Conservation (phyloP, 2,329 filamentous ascomycete genomes). For the Fusarium udum region DNA sequence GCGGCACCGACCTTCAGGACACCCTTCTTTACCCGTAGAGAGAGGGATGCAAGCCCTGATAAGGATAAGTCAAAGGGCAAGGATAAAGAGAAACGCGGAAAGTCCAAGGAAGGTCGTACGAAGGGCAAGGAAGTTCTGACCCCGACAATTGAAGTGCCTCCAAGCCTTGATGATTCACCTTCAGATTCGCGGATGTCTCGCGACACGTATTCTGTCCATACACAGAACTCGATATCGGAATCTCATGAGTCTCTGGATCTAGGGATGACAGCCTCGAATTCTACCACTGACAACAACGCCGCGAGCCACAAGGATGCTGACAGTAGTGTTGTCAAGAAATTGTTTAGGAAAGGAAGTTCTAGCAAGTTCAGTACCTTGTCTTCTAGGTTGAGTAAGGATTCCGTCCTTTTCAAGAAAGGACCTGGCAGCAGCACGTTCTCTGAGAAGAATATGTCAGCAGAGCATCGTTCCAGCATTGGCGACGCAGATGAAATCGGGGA, state of each 20-base stretch:
- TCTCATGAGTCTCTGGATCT: constrained; percentile 67
- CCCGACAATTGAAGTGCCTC: constrained; percentile 51
- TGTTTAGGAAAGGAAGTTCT: constrained; percentile 72
- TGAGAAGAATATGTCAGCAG: constrained; percentile 64
- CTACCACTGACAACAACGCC: constrained; percentile 63
- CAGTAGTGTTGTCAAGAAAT: constrained; percentile 67
- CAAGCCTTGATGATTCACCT: constrained; percentile 58
- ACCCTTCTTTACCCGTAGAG: constrained; percentile 66
- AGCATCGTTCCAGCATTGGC: constrained; percentile 66
- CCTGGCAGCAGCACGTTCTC: constrained; percentile 66
- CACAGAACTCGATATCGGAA: constrained; percentile 67
- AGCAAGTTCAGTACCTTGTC: constrained; percentile 70
- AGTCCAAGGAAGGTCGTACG: constrained; percentile 49
- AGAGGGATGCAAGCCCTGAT: constrained; percentile 46
- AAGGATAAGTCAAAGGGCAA: constrained; percentile 45
- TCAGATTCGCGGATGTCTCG: constrained; percentile 64
- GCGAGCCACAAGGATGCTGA: constrained; percentile 60
- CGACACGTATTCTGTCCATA: constrained; percentile 66
- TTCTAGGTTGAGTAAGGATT: constrained; percentile 64
- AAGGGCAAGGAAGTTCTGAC: constrained; percentile 52
- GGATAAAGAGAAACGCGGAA: constrained; percentile 47
- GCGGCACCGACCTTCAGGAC: constrained; percentile 88
- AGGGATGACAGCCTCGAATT: constrained; percentile 65
- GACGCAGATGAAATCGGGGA: constrained; percentile 64
- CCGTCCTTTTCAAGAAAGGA: constrained; percentile 67